Percentiles rank a stretch among this genome's conserved stretches.
phyloP scores from a whole-genome alignment of 495 filamentous ascomycete species.

The Daldinia concentrica region DNA sequence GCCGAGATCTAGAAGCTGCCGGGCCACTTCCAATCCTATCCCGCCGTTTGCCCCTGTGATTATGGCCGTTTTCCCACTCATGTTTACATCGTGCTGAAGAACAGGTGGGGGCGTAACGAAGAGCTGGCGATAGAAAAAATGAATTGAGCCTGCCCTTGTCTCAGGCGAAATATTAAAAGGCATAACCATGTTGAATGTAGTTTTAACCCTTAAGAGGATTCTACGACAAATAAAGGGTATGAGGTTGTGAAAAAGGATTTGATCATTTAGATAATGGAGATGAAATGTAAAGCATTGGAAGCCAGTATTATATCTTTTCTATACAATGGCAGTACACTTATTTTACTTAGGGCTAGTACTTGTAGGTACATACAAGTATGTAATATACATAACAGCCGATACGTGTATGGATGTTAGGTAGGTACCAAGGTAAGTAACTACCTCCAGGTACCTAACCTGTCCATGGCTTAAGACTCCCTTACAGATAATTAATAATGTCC shows the following conservation, averaged over 20 bases:
- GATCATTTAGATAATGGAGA: neutral
- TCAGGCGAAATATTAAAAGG: neutral
- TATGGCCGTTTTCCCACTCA: neutral
- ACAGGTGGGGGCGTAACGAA: neutral
- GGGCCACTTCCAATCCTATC: neutral
- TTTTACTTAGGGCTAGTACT: neutral
- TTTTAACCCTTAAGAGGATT: neutral
- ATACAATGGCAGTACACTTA: neutral
- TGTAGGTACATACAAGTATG: neutral
- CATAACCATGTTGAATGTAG: neutral
- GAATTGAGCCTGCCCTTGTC: neutral
- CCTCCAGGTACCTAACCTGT: too few relatives aligned
- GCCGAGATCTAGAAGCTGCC: neutral
- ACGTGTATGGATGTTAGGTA: neutral
- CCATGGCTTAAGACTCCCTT: neutral
- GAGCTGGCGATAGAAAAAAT: neutral
- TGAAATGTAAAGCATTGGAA: neutral
- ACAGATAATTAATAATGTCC: neutral
- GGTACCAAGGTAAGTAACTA: neutral
- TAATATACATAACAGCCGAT: neutral
- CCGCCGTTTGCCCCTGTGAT: conserved; percentile 1
- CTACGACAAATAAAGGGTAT: too few relatives aligned
- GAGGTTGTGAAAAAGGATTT: too few relatives aligned
- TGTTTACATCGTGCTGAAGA: neutral
- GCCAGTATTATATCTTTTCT: neutral